These are phyloP conservation scores for Daldinia concentrica DNA, from an alignment of 495 filamentous ascomycete genomes.

Conservation along the genomic window DNA sequence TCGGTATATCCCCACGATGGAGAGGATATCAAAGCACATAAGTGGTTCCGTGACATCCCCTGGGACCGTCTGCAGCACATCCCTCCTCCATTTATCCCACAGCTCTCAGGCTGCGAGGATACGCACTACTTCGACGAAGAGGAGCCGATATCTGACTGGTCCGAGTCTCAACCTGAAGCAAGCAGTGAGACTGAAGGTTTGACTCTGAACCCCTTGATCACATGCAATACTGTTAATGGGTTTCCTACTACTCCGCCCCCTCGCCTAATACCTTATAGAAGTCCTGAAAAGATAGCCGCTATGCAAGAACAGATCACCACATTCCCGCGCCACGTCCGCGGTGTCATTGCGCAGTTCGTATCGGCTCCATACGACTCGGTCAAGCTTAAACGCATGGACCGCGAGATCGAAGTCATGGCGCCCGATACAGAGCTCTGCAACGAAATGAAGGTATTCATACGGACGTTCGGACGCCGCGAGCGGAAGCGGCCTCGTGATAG, in stretches of 20 bases:
- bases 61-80: conserved; percentile 75
- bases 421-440: conserved; percentile 44
- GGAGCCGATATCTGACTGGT: conserved; percentile 68
- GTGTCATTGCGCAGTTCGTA: conserved; percentile 52
- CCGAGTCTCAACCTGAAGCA: conserved; percentile 47
- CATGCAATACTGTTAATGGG: conserved; percentile 24
- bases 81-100: conserved; percentile 79
- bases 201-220: conserved; percentile 28
- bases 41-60: conserved; percentile 72
- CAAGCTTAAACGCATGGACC: conserved; percentile 56
- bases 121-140: conserved; percentile 91
- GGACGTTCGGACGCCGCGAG: conserved; percentile 60
- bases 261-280: conserved; percentile 17
- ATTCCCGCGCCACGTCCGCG: conserved; percentile 52
- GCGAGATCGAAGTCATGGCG: conserved; percentile 52
- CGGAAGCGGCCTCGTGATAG: conserved; percentile 80
- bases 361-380: conserved; percentile 54
- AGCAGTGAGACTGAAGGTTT: conserved; percentile 30
- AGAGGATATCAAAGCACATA: conserved; percentile 79
- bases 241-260: background rate
- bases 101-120: conserved; percentile 74
- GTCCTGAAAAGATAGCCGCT: conserved; percentile 36
- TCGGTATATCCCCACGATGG: conserved; percentile 83
- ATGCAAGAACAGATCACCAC: conserved; percentile 48
- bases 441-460: conserved; percentile 52